Conservation (phyloP, 1,139 yeast species). For the Trichomonascaceae sp. region DNA sequence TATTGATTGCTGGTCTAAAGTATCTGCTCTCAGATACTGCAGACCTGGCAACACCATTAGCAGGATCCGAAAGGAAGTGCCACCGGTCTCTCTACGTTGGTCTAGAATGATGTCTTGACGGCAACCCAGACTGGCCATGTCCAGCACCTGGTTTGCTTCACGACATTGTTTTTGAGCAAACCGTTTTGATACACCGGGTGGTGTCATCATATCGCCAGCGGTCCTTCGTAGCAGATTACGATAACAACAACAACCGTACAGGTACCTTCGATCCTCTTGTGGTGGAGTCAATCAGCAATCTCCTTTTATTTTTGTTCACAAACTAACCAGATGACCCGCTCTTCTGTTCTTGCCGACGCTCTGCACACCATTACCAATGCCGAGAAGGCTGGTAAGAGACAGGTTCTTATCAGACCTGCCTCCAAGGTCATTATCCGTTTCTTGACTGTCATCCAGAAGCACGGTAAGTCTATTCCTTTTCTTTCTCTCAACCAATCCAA, state of each 20-base stretch:
- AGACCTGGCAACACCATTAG: neutral
- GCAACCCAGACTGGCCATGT: no score
- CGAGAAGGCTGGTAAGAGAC: conserved; percentile 99
- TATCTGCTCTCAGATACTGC: no score
- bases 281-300: no score
- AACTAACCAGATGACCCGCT: conserved; percentile 69
- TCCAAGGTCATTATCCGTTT: conserved; percentile 97
- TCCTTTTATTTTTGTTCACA: no score
- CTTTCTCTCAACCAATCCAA: conserved; percentile 3
- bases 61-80: neutral
- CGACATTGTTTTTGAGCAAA: neutral
- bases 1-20: no score
- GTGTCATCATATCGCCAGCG: no score
- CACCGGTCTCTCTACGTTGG: neutral
- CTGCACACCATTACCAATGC: conserved; percentile 97
- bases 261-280: no score
- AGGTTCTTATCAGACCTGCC: conserved; percentile 96
- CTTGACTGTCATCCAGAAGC: conserved; percentile 95
- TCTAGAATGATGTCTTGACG: neutral
- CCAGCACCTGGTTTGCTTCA: neutral
- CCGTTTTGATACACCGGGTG: neutral
- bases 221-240: no score
- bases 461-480: conserved; percentile 38
- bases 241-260: no score
- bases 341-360: conserved; percentile 98